Evolutionary conservation across 2,329 filamentous ascomycete genomes (phyloP), one percentile per base, ranked within the genome.

Genomic region (Talaromyces sp.): DNA sequence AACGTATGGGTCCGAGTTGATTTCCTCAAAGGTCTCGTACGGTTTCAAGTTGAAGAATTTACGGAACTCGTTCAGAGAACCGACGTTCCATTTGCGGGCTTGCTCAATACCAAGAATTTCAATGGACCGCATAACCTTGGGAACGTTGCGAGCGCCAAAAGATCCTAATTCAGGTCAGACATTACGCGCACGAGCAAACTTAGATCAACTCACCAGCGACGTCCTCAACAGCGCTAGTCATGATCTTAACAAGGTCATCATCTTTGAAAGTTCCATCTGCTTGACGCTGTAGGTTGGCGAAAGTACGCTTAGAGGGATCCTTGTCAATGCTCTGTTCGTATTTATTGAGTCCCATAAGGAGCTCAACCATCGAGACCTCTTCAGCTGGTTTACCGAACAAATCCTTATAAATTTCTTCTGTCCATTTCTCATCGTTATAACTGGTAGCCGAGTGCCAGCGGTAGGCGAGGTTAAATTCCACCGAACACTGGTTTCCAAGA

Each of bases 401-500:
- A 49, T 85, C 78, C 1, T 79, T 75, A 73, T 90, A 92, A 67
- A 91, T 84, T 13, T 89, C 82, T 70, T 92, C 84, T 24, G 92
- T 90, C 91, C 92, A 96, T 69, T 88, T 83, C 72, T 95, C 92
- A 71, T 96, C 92, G 68, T 86, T 87, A 65, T 87, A 85, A 43
- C 84, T 85, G 70, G 95, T 90, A 70, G 89, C 88, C 3, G 91
- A 92, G 79, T 96, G 92, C 91, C 92, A 96, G 68, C 92, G 85
- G 76, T 96, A 96, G 69, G 90, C 90, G 10, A 96, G 83, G 73
- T 95, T 96, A 82, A 96, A 96, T 79, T 96, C 92, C 3, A 90
- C 91, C 0, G 91, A 94, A 5, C 94, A 91, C 69, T 90, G 88
- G 72, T 95, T 96, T 60, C 92, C 92, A 0, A 90, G 86, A 49